Percentiles rank a stretch among this genome's conserved stretches.
Evolutionary conservation across 2,329 filamentous ascomycete genomes (phyloP).

Genomic region (Aspergillus sojae): DNA sequence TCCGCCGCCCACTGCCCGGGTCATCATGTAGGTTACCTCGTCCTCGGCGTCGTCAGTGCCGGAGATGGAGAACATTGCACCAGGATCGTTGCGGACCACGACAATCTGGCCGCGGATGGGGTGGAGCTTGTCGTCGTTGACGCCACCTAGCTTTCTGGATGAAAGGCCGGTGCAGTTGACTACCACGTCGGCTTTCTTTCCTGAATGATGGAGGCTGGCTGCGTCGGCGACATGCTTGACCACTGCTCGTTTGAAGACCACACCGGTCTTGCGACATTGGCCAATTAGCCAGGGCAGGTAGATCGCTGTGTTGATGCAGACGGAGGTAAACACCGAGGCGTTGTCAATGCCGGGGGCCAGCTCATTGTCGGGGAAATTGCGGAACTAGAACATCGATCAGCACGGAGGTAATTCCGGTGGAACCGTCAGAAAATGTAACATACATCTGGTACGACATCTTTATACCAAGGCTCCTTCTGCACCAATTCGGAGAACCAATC

Average conservation of each 20-base stretch:
- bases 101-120: constrained; percentile 84
- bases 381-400: constrained; percentile 52
- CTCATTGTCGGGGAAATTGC: constrained; percentile 58
- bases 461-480: constrained; percentile 72
- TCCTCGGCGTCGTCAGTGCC: constrained; percentile 73
- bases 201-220: constrained; percentile 59
- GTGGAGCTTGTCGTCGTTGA: constrained; percentile 71
- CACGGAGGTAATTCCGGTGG: background rate
- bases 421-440: background rate
- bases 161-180: constrained; percentile 85
- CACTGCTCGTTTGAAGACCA: constrained; percentile 64
- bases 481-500: constrained; percentile 70
- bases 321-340: constrained; percentile 75
- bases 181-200: constrained; percentile 65
- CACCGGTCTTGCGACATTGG: constrained; percentile 74
- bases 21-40: constrained; percentile 81
- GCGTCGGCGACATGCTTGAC: constrained; percentile 76
- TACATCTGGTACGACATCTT: constrained; percentile 69
- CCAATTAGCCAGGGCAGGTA: constrained; percentile 86
- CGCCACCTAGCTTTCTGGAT: constrained; percentile 75
- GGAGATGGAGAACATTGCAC: constrained; percentile 69
- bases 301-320: constrained; percentile 88
- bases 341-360: constrained; percentile 69
- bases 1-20: constrained; percentile 73
- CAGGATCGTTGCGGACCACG: constrained; percentile 76